These are phyloP conservation scores for Diaporthe helianthi DNA, from an alignment of 2,329 filamentous ascomycete species.

Conservation along the genomic window DNA sequence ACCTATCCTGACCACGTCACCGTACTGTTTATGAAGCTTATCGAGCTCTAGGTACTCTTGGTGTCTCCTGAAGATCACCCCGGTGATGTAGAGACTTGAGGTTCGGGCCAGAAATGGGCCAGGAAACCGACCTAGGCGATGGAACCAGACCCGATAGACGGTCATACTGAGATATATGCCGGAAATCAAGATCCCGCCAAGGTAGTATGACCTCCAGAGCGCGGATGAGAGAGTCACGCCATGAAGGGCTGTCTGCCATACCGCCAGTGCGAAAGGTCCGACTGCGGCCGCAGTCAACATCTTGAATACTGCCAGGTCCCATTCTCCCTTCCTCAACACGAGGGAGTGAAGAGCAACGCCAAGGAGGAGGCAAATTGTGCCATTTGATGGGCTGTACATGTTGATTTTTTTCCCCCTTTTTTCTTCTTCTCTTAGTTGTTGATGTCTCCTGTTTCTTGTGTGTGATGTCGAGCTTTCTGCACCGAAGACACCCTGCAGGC, in stretches of 20 bases:
- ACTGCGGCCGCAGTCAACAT: conserved; percentile 3
- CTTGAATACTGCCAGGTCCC: conserved; percentile 19
- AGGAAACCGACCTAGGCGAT: conserved; percentile 26
- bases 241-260: background rate
- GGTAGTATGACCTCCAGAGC: background rate
- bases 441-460: background rate
- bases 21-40: conserved; percentile 12
- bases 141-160: conserved; percentile 29
- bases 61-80: background rate
- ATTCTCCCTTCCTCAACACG: conserved; percentile 26
- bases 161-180: conserved; percentile 29
- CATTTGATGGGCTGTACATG: background rate
- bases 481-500: too few species aligned
- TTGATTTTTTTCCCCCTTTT: background rate
- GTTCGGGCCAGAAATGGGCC: conserved; percentile 27
- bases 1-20: conserved; percentile 31
- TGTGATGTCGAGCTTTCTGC: too few species aligned
- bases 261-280: conserved; percentile 18
- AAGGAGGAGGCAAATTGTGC: conserved; percentile 4
- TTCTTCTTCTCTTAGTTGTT: background rate
- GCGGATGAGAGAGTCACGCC: background rate
- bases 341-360: conserved; percentile 21
- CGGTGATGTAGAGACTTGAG: conserved; percentile 24
- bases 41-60: conserved; percentile 25
- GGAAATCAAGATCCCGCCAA: background rate